phyloP scores from a whole-genome alignment of 140 eudicot species.

The Stevia rebaudiana region DNA sequence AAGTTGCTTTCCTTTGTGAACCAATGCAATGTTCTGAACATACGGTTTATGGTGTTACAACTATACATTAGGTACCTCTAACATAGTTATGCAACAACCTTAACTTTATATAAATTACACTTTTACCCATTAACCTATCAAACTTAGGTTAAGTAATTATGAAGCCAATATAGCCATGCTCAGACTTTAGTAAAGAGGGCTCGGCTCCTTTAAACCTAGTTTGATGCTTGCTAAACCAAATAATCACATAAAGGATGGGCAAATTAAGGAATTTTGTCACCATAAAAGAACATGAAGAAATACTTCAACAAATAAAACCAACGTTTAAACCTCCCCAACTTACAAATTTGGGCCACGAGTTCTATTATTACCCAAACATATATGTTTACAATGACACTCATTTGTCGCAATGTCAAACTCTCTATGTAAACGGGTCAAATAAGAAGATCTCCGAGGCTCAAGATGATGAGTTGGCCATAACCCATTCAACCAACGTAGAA shows the following conservation, averaged over 20 bases:
- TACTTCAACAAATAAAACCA: background rate
- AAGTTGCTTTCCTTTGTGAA: too few species aligned
- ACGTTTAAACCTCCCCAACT: background rate
- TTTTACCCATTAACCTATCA: too few species aligned
- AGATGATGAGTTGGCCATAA: constrained; percentile 65
- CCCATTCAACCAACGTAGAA: constrained; percentile 89
- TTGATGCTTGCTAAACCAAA: background rate
- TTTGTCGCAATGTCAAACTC: background rate
- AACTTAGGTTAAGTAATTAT: too few species aligned
- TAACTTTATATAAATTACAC: too few species aligned
- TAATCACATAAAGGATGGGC: background rate
- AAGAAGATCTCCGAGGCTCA: constrained; percentile 1
- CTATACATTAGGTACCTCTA: too few species aligned
- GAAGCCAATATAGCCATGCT: too few species aligned
- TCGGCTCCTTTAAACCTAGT: too few species aligned
- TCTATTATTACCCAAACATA: background rate
- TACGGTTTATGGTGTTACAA: too few species aligned
- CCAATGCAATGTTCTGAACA: too few species aligned
- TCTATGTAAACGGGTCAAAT: background rate
- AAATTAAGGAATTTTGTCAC: background rate
- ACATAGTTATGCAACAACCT: too few species aligned
- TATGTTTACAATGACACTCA: background rate
- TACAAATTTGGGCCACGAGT: constrained; percentile 1
- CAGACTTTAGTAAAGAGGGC: too few species aligned
- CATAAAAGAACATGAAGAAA: background rate